phyloP scores from a whole-genome alignment of 2,329 filamentous ascomycete species.

The Zopfia rhizophila region DNA sequence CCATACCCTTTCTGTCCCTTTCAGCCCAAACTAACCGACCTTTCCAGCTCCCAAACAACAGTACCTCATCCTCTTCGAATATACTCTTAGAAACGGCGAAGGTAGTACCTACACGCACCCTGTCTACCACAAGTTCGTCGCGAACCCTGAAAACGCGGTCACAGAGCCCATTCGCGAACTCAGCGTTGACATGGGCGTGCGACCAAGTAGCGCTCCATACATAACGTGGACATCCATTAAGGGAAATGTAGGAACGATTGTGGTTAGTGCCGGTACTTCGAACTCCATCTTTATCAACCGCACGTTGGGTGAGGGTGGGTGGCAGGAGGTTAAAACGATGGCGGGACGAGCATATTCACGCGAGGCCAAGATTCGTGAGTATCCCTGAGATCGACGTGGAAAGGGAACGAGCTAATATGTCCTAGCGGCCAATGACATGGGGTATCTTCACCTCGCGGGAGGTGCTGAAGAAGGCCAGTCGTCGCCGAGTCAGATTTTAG shows the following conservation, averaged over 20 bases:
- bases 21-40: slow-evolving; percentile 1
- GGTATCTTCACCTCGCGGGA: slow-evolving; percentile 26
- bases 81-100: slow-evolving; percentile 25
- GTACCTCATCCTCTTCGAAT: slow-evolving; percentile 29
- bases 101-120: slow-evolving; percentile 19
- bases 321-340: slow-evolving; percentile 26
- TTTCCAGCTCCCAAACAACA: slow-evolving; percentile 31
- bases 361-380: slow-evolving; percentile 31
- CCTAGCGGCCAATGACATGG: slow-evolving; percentile 27
- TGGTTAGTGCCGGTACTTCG: slow-evolving; percentile 24
- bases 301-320: slow-evolving; percentile 24
- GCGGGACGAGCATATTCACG: slow-evolving; percentile 28
- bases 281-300: slow-evolving; percentile 31
- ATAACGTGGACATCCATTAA: slow-evolving; percentile 29
- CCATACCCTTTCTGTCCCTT: not conserved
- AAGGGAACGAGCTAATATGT: slow-evolving; percentile 23
- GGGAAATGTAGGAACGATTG: slow-evolving; percentile 29
- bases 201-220: slow-evolving; percentile 23
- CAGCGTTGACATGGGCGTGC: slow-evolving; percentile 17
- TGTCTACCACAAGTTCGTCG: slow-evolving; percentile 28
- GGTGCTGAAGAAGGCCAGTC: slow-evolving; percentile 23
- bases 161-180: slow-evolving; percentile 17
- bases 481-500: slow-evolving; percentile 22
- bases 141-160: slow-evolving; percentile 24
- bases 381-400: slow-evolving; percentile 9